Base-by-base conservation (phyloP, 768 basidiomycete genomes). In the Lentinus brumalis region DNA sequence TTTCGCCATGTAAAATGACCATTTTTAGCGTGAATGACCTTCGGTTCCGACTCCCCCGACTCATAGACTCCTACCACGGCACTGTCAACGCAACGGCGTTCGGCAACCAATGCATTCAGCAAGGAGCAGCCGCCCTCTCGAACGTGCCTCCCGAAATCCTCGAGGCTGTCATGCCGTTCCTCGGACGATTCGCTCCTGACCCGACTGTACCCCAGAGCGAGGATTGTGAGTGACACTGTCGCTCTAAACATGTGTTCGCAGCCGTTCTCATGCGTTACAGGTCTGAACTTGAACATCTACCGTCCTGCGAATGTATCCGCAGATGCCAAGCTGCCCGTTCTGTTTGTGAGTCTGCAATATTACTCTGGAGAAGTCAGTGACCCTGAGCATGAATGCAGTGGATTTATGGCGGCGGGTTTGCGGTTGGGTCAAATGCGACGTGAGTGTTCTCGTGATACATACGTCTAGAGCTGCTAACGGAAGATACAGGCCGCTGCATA, bases 1-100 rank as follows among this genome's bases (percentile, higher is more conserved):
- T 7, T 8, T 12, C 16, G 47, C 57, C 15, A 31, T 38, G 2
- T 35, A 4, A 3, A n/a, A 14, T 41, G 39, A 7, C 21, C 12
- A 10, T 6, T 4, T 16, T 29, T 52, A 67, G 66, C 6, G 63
- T 67, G 2, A 63, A 63, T 5, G 49, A 56, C 35, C 65, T 67
- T 10, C 69, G 70, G 4, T 65, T 69, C 16, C 62, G 60, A 14
- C 63, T 66, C 16, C 70, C 70, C 4, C 45, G 31, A 29, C 61
- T 45, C 11, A n/a, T 42, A 4, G 29, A 41, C 5, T 26, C 39
- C 0, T 66, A 65, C 49, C 45, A 31, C 7, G 63, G 65, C 1
- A 41, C 44, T 1, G 39, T 65, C n/a, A 60, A 66, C 32, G 69
- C 67, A 21, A 65, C 59, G 26, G 35, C 50, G 5, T 65, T 63